Conservation (phyloP, 2,329 filamentous ascomycete genomes). For the Tolypocladium sp. region DNA sequence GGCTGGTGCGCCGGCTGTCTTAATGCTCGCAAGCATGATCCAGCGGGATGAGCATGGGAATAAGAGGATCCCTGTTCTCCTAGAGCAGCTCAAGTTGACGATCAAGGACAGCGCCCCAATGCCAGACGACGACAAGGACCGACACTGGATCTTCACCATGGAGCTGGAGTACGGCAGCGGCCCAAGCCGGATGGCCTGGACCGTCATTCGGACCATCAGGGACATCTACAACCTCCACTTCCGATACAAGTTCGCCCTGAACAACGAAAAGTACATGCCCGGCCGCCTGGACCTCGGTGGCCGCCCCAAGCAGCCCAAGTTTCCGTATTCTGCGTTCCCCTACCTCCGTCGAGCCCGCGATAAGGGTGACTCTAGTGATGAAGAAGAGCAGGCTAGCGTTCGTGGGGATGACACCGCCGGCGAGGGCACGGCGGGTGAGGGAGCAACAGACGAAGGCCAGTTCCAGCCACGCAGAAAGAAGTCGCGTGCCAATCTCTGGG, state of each 20-base stretch:
- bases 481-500: conserved; percentile 44
- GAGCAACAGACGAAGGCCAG: conserved; percentile 36
- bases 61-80: conserved; percentile 84
- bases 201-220: conserved; percentile 73
- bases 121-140: conserved; percentile 51
- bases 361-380: conserved; percentile 70
- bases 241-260: conserved; percentile 82
- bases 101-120: conserved; percentile 71
- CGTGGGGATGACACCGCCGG: conserved; percentile 36
- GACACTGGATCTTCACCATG: conserved; percentile 83
- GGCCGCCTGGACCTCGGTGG: conserved; percentile 55
- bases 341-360: conserved; percentile 77
- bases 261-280: conserved; percentile 74
- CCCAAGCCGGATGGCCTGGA: conserved; percentile 93
- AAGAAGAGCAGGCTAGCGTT: conserved; percentile 46
- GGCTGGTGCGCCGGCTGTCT: conserved; percentile 82
- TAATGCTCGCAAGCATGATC: conserved; percentile 96
- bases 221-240: conserved; percentile 91
- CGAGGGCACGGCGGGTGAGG: conserved; percentile 46
- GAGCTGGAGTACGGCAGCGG: conserved; percentile 95
- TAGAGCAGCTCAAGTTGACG: conserved; percentile 87
- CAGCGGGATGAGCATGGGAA: conserved; percentile 95
- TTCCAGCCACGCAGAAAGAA: conserved; percentile 30
- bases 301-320: conserved; percentile 75
- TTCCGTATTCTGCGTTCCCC: conserved; percentile 81